Conservation (phyloP, 2,329 filamentous ascomycete species). For the Penicillium rolfsii region DNA sequence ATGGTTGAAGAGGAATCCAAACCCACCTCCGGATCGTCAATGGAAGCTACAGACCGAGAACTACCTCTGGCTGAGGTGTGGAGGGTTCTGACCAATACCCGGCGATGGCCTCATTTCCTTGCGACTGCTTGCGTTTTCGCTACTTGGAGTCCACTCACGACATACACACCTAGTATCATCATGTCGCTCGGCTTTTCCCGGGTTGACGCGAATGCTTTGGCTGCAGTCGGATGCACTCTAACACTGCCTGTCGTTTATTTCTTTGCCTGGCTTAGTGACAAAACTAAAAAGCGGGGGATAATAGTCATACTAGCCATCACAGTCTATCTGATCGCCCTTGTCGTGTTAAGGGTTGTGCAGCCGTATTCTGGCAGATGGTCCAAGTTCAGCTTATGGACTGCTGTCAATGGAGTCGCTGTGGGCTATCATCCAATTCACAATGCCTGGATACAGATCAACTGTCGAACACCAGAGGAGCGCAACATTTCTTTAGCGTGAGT, state of each 20-base stretch:
- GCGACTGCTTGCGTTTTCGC: slow-evolving; percentile 57
- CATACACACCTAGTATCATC: slow-evolving; percentile 50
- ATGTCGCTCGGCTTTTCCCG: slow-evolving; percentile 52
- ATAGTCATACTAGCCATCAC: slow-evolving; percentile 51
- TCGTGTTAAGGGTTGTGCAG: slow-evolving; percentile 48
- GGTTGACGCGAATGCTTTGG: slow-evolving; percentile 53
- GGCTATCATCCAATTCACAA: slow-evolving; percentile 60
- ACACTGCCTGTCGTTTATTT: slow-evolving; percentile 54
- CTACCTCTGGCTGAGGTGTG: not conserved
- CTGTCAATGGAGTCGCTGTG: slow-evolving; percentile 56
- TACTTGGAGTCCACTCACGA: slow-evolving; percentile 57
- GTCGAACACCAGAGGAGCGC: slow-evolving; percentile 50
- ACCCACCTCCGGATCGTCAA: not conserved
- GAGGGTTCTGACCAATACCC: slow-evolving; percentile 49
- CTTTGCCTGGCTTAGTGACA: slow-evolving; percentile 55
- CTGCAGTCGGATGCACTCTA: slow-evolving; percentile 47
- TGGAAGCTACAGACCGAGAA: not conserved
- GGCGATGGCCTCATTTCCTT: slow-evolving; percentile 55
- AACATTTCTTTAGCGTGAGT: slow-evolving; percentile 56
- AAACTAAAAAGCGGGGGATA: slow-evolving; percentile 49
- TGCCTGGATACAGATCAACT: slow-evolving; percentile 58
- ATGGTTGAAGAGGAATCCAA: not conserved
- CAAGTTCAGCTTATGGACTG: slow-evolving; percentile 57
- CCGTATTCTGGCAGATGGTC: slow-evolving; percentile 54
- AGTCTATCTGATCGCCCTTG: slow-evolving; percentile 52